Percentiles rank a stretch among this genome's conserved stretches.
Evolutionary conservation across 371 early-diverging fungal species (phyloP).

Genomic region (Batrachochytrium dendrobatidis): DNA sequence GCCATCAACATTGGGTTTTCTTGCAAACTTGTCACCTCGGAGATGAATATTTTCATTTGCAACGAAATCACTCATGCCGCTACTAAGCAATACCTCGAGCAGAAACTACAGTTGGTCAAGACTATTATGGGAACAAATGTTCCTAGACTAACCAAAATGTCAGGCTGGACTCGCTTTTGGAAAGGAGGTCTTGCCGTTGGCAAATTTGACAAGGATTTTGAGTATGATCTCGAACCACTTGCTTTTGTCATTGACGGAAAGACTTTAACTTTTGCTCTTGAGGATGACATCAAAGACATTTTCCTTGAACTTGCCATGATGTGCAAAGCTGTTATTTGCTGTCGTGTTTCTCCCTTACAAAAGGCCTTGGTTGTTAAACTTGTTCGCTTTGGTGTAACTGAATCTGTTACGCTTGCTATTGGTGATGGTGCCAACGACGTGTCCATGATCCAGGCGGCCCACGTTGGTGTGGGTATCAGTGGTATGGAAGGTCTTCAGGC

Average conservation of each 20-base stretch:
- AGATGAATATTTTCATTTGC: constrained; percentile 56
- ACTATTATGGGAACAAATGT: constrained; percentile 8
- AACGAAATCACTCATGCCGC: constrained; percentile 49
- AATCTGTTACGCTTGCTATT: constrained; percentile 75
- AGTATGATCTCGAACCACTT: constrained; percentile 31
- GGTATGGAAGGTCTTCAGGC: constrained; percentile 68
- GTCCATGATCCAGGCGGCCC: constrained; percentile 82
- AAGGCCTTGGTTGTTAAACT: constrained; percentile 83
- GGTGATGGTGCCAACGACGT: constrained; percentile 99
- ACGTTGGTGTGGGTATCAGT: constrained; percentile 59
- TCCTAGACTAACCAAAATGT: not conserved
- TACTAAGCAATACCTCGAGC: constrained; percentile 41
- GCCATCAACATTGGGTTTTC: constrained; percentile 92
- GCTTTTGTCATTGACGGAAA: constrained; percentile 74
- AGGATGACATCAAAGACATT: constrained; percentile 37
- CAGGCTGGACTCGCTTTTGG: constrained; percentile 4
- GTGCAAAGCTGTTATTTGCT: constrained; percentile 77
- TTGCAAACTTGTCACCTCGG: constrained; percentile 56
- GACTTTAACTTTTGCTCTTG: constrained; percentile 50
- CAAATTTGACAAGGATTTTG: constrained; percentile 28
- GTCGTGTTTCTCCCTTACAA: constrained; percentile 90
- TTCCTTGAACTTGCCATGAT: constrained; percentile 66
- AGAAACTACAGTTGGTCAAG: constrained; percentile 32
- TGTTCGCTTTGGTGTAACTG: constrained; percentile 48
- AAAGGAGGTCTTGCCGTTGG: constrained; percentile 1